Evolutionary conservation across 768 basidiomycete genomes (phyloP), one percentile per base, ranked within the genome.

Genomic region (Calocera cornea): DNA sequence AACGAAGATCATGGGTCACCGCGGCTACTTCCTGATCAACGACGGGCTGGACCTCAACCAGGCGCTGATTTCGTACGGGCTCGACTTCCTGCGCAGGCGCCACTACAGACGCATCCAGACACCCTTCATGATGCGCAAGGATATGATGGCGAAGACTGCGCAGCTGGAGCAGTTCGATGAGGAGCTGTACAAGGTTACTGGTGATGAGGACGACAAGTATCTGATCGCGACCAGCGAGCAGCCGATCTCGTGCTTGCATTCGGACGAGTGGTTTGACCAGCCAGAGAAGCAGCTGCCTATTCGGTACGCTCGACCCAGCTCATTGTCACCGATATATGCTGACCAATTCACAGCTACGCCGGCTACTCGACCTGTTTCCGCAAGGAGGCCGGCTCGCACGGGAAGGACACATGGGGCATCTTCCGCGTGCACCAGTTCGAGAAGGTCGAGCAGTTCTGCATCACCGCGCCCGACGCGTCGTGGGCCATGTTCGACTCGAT

Each of bases 381-480:
- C 33, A 98, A 98, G 79, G 97, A 99, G 80, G 97, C 97, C 1
- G 97, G 97, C 36, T 90, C 93, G 1, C 93, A 93, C 8, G 97
- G 97, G 2, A 88, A 93, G 66, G 97, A 99, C 72, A 97, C 95
- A 83, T 97, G 97, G 94, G 97, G 97, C 67, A 97, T 98, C 78
- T 99, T 99, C 87, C 91, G 97, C 27, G 95, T 99, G 66, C 97
- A 99, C 75, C 97, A 99, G 78, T 99, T 99, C 71, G 97, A 99
- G 79, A 99, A 99, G 81, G 84, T 99, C 65, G 97, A 99, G 76
- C 82, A 82, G 81, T 98, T 98, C 78, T 87, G 89, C 79, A 83
- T 99, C 72, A 97, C 95, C 7, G 89, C 92, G 29, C 95, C 97
- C 0, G 88, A 90, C 71, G 89, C 92, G 75, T 95, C 94, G 74